Percentiles rank a stretch among this genome's conserved stretches.
Conservation (phyloP, 805 yeast genomes). For the Priceomyces melissophilus region DNA sequence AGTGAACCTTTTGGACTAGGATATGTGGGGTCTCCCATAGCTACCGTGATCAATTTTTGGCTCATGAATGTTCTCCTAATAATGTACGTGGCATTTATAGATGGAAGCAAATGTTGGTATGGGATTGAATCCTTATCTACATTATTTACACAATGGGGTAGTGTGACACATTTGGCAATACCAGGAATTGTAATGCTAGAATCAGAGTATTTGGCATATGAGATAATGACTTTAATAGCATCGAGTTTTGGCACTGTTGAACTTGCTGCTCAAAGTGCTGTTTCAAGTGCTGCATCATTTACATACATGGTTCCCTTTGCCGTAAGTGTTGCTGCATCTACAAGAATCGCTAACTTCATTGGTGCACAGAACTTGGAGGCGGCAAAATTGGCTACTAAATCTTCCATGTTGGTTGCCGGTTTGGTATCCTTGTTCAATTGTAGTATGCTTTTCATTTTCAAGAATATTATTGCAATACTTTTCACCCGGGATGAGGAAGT, state of each 20-base stretch:
- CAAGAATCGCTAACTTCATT: conserved; percentile 43
- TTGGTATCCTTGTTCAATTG: conserved; percentile 37
- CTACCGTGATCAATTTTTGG: conserved; percentile 42
- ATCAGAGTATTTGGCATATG: conserved; percentile 45
- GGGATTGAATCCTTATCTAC: conserved; percentile 45
- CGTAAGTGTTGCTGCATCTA: conserved; percentile 41
- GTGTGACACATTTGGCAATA: conserved; percentile 34
- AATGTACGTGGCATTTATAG: conserved; percentile 43
- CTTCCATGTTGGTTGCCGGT: conserved; percentile 30
- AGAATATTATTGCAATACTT: conserved; percentile 48
- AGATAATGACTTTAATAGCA: conserved; percentile 44
- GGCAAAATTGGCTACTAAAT: conserved; percentile 32
- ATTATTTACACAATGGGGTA: conserved; percentile 34
- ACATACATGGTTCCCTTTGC: conserved; percentile 47
- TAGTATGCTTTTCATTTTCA: conserved; percentile 42
- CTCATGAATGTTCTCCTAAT: conserved; percentile 35
- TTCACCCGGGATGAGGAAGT: conserved; percentile 66
- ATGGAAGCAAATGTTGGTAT: conserved; percentile 70
- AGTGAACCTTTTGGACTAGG: conserved; percentile 37
- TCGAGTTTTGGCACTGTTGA: conserved; percentile 47
- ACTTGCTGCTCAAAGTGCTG: conserved; percentile 51
- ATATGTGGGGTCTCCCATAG: conserved; percentile 42
- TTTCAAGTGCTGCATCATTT: conserved; percentile 44
- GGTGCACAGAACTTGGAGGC: conserved; percentile 40
- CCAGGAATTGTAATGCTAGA: conserved; percentile 47